Base-by-base conservation (phyloP, 2,329 filamentous ascomycete genomes). In the Aspergillus spinulosporus region DNA sequence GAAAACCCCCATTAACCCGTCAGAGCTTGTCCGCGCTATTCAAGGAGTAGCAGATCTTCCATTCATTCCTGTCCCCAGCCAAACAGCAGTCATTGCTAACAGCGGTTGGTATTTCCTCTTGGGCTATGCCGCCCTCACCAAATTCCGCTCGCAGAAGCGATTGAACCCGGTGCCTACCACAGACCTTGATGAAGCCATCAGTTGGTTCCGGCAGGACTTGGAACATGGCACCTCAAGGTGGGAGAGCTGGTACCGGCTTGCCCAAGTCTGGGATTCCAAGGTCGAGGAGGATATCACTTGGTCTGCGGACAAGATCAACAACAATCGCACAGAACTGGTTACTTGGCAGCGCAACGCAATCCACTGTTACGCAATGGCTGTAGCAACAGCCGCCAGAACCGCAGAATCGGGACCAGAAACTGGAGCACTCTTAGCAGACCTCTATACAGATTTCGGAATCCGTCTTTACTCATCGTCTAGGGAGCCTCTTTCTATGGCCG, bases 91-190 rank as follows among this genome's bases (percentile, higher is more conserved):
- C 9, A 78, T 95, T 34, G 92, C 92, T 0, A 84, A 85, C 26
- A 88, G 90, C 63, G 90, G 92, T 45, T 97, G 93, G 93, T 96
- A 91, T 72, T 96, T 94, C 71, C 77, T 97, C 31, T 84, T 96
- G 59, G 93, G 93, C 15, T 89, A 94, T 80, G 89, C 96, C 55
- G 87, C 90, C 2, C 81, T 97, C 55, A 90, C 88, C 43, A 96
- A 92, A 66, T 97, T 96, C 83, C 69, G 89, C 79, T 78, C 82
- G 77, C 74, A 92, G 80, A 90, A 93, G 66, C 84, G 91, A 15
- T 83, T 91, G 64, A 90, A 84, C 2, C 88, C 89, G 1, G 88
- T 88, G 3, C 88, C 90, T 11, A 93, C 89, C 0, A 90, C 93
- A 63, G 92, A 96, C 67, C 78, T 96, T 49, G 88, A 92, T 50